Evolutionary conservation across 306 rosid genomes (phyloP), one percentile per base, ranked within the genome.

Genomic region (Pterocarpus macrocarpus): DNA sequence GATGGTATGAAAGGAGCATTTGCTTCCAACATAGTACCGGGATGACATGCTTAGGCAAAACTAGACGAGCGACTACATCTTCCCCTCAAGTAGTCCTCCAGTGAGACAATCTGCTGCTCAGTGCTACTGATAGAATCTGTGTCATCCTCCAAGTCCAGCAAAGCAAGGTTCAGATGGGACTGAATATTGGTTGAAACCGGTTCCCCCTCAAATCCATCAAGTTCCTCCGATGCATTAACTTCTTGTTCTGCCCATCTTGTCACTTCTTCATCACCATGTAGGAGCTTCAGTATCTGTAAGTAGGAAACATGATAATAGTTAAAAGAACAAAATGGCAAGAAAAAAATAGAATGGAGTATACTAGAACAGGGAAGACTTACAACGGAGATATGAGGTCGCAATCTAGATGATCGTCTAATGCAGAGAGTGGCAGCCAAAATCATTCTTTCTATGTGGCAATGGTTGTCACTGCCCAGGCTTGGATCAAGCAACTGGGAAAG

Each of bases 361-460:
- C 56, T 34, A 47, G 55, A 15, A 22, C 5, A 59, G 57, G 58
- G 39, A 64, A 68, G 71, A 86, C 93, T 85, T 86, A 95, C 99
- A 15, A 82, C 55, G 76, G 73, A 86, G 77, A 95, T 91, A 64
- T 87, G 88, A 64, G 99, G 98, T 66, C 98, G 90, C 53, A 75
- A 73, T 78, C 76, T 87, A 34, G 97, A 94, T 17, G 79, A 79
- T 44, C 86, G 89, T 80, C 92, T 90, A 68, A 93, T 81, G 88
- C 99, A 95, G 49, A 95, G 98, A 76, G 91, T 88, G 41, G 98
- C 94, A 28, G 99, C 97, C 84, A 90, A 65, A 81, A 89, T 67
- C 97, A 95, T 88, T 85, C 93, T 84, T 81, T 91, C 89, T 55
- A 93, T 95, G 77, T 85, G 85, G 67, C 73, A 83, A 50, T 80